A percentile compares a stretch with the other conserved stretches of the same genome.
These are phyloP conservation scores for Pythium biforme DNA, from an alignment of 352 stramenopile species.

Conservation along the genomic window DNA sequence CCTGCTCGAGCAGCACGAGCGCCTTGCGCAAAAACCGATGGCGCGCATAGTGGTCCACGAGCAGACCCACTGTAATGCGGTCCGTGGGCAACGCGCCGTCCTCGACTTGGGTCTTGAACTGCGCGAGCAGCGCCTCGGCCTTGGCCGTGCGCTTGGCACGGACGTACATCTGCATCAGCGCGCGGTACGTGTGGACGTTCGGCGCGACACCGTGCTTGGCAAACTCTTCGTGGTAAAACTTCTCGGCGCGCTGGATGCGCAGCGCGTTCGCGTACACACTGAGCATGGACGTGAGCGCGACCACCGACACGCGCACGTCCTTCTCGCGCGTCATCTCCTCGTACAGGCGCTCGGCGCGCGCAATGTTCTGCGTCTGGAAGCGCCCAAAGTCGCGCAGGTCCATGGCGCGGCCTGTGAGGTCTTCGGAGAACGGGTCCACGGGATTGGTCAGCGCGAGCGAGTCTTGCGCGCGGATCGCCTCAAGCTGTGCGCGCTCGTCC, in stretches of 20 bases:
- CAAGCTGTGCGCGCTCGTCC: conserved; percentile 33
- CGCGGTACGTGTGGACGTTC: conserved; percentile 68
- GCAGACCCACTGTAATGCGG: conserved; percentile 53
- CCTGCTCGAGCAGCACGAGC: conserved; percentile 61
- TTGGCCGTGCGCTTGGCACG: conserved; percentile 57
- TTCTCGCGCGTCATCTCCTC: conserved; percentile 57
- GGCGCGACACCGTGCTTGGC: conserved; percentile 38
- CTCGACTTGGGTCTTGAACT: conserved; percentile 40
- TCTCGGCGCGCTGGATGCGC: conserved; percentile 48
- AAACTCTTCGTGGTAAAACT: conserved; percentile 53
- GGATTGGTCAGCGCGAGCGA: conserved; percentile 27
- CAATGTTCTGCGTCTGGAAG: conserved; percentile 72
- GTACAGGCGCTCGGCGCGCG: conserved; percentile 59
- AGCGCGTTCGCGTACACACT: conserved; percentile 78
- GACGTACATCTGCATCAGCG: conserved; percentile 82
- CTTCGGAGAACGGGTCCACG: conserved; percentile 33
- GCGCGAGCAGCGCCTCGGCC: conserved; percentile 50
- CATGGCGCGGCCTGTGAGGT: conserved; percentile 59
- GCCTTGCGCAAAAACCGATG: conserved; percentile 61
- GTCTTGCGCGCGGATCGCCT: conserved; percentile 41
- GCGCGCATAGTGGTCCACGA: conserved; percentile 78
- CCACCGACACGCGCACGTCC: conserved; percentile 35
- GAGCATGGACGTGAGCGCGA: conserved; percentile 77
- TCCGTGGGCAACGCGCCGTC: conserved; percentile 58
- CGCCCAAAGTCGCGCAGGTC: conserved; percentile 61